Conservation (phyloP, 257 asterid species). For the Rhazya stricta region DNA sequence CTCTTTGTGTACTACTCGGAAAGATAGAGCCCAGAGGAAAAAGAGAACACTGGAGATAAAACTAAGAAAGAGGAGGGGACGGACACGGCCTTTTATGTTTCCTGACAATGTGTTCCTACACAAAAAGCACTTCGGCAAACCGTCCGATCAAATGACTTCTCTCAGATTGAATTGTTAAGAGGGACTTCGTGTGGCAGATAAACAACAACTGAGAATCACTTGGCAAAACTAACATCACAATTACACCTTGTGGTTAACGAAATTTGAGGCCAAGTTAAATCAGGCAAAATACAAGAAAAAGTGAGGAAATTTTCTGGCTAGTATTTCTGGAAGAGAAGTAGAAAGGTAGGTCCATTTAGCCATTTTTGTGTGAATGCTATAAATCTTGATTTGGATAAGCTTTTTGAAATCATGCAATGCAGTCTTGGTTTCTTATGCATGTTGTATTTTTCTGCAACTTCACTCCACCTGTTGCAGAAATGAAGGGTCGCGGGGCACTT, state of each 20-base stretch:
- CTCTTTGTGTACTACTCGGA: neutral
- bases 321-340: neutral
- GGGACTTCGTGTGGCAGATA: neutral
- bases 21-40: constrained; percentile 3
- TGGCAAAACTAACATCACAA: neutral
- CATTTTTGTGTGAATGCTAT: constrained; percentile 15
- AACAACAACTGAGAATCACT: neutral
- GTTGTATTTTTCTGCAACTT: neutral
- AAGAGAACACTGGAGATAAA: neutral
- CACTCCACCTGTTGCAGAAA: neutral
- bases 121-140: neutral
- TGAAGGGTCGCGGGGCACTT: neutral
- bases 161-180: neutral
- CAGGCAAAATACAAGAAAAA: neutral
- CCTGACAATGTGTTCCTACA: neutral
- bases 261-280: constrained; percentile 13
- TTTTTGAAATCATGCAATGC: neutral
- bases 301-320: neutral
- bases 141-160: neutral
- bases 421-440: neutral
- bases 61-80: constrained; percentile 5
- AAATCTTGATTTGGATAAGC: constrained; percentile 8
- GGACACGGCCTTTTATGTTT: constrained; percentile 8
- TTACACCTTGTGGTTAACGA: neutral
- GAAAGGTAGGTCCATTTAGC: neutral